These are phyloP conservation scores for Termitomyces sp. DNA, from an alignment of 768 basidiomycete genomes.

Conservation along the genomic window DNA sequence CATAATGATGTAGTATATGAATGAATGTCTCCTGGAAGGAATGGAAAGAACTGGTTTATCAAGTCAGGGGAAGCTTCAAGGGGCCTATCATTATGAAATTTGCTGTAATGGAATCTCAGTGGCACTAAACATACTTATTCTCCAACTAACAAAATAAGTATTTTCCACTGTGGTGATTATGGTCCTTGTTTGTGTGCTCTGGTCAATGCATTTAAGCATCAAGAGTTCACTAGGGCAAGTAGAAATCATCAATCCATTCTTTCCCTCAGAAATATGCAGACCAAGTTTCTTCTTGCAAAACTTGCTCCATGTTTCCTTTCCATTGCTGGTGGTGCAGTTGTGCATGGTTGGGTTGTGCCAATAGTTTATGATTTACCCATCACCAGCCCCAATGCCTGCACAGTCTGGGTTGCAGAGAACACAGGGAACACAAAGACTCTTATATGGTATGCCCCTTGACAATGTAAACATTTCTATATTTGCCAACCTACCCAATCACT, in stretches of 20 bases:
- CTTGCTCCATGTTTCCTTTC: constrained; percentile 21
- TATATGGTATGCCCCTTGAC: constrained; percentile 20
- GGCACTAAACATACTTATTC: neutral
- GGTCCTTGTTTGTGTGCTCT: neutral
- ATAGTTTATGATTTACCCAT: constrained; percentile 28
- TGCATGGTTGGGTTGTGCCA: constrained; percentile 18
- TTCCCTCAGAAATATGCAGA: constrained; percentile 3
- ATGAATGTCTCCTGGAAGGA: neutral
- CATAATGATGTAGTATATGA: too few species aligned
- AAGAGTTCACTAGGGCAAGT: neutral
- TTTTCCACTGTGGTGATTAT: too few species aligned
- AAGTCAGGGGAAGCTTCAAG: too few species aligned
- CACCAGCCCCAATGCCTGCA: constrained; percentile 21
- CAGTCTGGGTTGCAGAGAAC: constrained; percentile 19
- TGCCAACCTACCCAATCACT: neutral
- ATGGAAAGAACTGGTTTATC: too few species aligned
- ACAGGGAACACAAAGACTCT: constrained; percentile 23
- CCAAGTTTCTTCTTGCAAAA: constrained; percentile 15
- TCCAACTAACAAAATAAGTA: neutral
- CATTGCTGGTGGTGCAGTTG: constrained; percentile 9
- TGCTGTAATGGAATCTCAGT: too few species aligned
- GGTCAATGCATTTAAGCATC: neutral
- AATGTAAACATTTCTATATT: neutral
- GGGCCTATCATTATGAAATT: too few species aligned
- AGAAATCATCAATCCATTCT: neutral